A percentile compares a stretch with the other conserved stretches of the same genome.
These are phyloP conservation scores for Podospora appendiculata DNA, from an alignment of 495 filamentous ascomycete species.

Conservation along the genomic window DNA sequence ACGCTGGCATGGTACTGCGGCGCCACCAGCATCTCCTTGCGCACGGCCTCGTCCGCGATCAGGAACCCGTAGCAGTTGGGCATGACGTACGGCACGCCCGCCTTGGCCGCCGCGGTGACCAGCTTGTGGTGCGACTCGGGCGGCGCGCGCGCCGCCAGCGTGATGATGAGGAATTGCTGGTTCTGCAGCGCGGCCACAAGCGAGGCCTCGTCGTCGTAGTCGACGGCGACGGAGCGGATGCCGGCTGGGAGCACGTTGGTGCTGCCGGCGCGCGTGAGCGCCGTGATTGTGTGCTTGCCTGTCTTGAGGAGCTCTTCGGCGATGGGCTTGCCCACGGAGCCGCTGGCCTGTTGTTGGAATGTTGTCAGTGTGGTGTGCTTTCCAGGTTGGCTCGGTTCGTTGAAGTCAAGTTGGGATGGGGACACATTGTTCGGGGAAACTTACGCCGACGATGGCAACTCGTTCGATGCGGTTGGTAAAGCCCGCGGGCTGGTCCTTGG, in stretches of 20 bases:
- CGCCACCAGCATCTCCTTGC: conserved; percentile 22
- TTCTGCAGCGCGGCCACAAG: conserved; percentile 36
- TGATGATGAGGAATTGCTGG: conserved; percentile 56
- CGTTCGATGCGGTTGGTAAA: conserved; percentile 29
- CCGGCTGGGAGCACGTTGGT: conserved; percentile 26
- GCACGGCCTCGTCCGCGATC: conserved; percentile 29
- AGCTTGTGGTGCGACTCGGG: conserved; percentile 35
- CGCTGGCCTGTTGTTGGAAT: conserved; percentile 40
- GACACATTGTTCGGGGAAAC: conserved; percentile 3
- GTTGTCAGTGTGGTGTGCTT: not conserved
- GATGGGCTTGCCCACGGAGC: conserved; percentile 49
- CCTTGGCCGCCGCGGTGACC: conserved; percentile 51
- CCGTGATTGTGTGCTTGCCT: conserved; percentile 49
- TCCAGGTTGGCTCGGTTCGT: too few species aligned
- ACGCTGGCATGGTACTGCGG: not conserved
- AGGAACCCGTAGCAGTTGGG: conserved; percentile 48
- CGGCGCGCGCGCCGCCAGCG: conserved; percentile 26
- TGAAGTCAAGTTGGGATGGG: too few species aligned
- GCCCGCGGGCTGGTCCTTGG: conserved; percentile 16
- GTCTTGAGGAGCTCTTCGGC: conserved; percentile 39
- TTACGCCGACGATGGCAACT: conserved; percentile 41
- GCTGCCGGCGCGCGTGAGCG: conserved; percentile 42
- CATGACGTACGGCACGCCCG: conserved; percentile 52
- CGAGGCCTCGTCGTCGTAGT: conserved; percentile 31
- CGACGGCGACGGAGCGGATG: conserved; percentile 18